Conservation (phyloP, 2,329 filamentous ascomycete genomes). For the Alternaria brassicicola region DNA sequence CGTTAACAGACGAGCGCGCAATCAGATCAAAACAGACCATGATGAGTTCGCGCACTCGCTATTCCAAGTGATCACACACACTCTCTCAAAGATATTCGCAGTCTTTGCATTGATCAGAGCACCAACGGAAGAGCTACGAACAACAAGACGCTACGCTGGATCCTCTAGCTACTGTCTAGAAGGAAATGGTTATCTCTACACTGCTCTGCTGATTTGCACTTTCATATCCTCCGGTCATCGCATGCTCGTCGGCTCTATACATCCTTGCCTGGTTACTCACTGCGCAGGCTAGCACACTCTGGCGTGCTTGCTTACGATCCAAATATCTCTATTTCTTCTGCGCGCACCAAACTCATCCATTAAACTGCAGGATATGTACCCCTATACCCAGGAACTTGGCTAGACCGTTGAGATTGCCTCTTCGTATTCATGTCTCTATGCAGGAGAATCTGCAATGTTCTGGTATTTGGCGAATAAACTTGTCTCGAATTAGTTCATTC, state of each 20-base stretch:
- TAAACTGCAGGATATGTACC: neutral
- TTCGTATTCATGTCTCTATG: neutral
- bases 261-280: neutral
- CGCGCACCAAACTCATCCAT: neutral
- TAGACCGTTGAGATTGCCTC: conserved; percentile 1
- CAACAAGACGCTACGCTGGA: too few relatives aligned
- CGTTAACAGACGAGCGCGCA: neutral
- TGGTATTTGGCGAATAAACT: neutral
- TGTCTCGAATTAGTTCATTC: neutral
- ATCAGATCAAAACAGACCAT: neutral
- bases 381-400: neutral
- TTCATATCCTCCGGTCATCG: neutral
- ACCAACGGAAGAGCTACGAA: neutral
- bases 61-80: neutral
- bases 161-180: neutral
- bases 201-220: neutral
- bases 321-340: neutral
- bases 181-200: neutral
- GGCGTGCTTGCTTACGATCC: neutral
- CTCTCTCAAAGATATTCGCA: neutral
- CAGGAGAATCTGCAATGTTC: neutral
- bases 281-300: neutral
- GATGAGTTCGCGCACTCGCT: too few relatives aligned
- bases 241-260: neutral
- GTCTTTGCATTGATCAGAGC: neutral